Percentiles rank a stretch among this genome's conserved stretches.
Conservation (phyloP, 305 asterid species). For the Fraxinus nigra region DNA sequence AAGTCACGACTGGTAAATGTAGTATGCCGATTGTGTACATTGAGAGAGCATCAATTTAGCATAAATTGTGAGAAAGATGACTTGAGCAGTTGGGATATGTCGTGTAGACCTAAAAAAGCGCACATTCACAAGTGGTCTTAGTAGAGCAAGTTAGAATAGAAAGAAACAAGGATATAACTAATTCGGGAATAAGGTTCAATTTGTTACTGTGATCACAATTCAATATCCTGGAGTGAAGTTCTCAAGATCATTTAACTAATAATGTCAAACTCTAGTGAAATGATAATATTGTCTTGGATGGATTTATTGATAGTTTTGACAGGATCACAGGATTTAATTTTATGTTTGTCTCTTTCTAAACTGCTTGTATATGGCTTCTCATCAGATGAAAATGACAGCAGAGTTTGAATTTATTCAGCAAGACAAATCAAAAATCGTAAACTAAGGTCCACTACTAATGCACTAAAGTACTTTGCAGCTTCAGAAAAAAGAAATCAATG, state of each 20-base stretch:
- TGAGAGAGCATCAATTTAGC: not conserved
- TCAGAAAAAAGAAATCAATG: not conserved
- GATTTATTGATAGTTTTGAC: not conserved
- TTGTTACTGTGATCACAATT: not conserved
- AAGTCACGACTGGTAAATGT: not conserved
- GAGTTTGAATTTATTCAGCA: not conserved
- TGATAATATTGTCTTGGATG: not conserved
- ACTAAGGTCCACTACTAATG: not conserved
- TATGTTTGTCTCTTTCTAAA: not conserved
- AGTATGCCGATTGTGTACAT: not conserved
- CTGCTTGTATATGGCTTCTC: not conserved
- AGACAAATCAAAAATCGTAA: not conserved
- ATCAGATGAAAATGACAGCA: not conserved
- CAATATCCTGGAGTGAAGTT: slow-evolving; percentile 33
- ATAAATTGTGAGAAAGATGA: not conserved
- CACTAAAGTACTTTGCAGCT: not conserved
- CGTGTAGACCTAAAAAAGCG: not conserved
- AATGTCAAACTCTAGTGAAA: not conserved
- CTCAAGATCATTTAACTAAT: slow-evolving; percentile 19
- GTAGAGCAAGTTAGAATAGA: not conserved
- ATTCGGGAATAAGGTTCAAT: not conserved
- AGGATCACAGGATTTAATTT: not conserved
- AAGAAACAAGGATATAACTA: not conserved
- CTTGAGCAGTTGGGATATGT: not conserved
- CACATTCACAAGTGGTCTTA: not conserved